These are phyloP conservation scores for Oenanthe javanica DNA, from an alignment of 140 eudicot genomes.

Conservation along the genomic window DNA sequence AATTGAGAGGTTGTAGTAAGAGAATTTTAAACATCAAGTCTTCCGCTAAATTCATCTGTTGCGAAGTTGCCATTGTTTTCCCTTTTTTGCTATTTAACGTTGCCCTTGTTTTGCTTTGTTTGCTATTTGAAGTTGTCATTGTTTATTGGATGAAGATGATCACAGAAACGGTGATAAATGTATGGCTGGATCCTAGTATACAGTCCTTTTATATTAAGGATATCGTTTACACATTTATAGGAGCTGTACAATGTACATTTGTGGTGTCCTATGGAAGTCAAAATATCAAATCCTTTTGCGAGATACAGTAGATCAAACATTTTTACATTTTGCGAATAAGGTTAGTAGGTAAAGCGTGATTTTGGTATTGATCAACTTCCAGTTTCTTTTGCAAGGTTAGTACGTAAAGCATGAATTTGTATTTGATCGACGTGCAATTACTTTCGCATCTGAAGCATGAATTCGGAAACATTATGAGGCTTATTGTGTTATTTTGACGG, in stretches of 20 bases:
- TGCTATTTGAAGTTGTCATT: no score
- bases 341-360: not conserved
- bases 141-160: not conserved
- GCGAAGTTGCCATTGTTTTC: not conserved
- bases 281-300: no score
- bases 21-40: not conserved
- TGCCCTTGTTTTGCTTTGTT: no score
- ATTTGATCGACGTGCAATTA: no score
- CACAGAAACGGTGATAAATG: not conserved
- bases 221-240: not conserved
- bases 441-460: no score
- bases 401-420: not conserved
- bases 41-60: not conserved
- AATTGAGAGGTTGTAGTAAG: not conserved
- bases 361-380: not conserved
- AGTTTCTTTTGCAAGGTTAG: not conserved
- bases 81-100: no score
- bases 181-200: not conserved
- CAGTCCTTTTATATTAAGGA: not conserved
- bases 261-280: not conserved
- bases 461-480: no score
- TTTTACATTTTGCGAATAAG: not conserved
- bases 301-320: no score
- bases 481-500: no score
- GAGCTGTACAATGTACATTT: not conserved